These are phyloP conservation scores for Colletotrichum lentis DNA, from an alignment of 2,329 filamentous ascomycete genomes.

Conservation along the genomic window DNA sequence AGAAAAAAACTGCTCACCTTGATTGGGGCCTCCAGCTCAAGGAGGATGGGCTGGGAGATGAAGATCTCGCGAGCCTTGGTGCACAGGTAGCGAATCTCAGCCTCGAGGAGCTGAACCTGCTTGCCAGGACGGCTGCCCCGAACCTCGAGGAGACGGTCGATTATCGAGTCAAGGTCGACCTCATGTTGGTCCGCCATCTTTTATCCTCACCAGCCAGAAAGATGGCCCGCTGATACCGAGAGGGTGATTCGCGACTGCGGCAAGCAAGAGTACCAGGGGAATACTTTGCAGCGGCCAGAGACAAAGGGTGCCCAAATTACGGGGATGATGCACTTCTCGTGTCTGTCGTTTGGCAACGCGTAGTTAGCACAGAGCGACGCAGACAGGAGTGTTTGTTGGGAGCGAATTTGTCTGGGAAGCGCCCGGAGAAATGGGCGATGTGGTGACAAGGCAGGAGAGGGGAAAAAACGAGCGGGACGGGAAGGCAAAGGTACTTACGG, in stretches of 20 bases:
- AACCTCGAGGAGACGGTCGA: conserved; percentile 96
- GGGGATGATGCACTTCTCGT: conserved; percentile 41
- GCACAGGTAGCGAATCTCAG: conserved; percentile 96
- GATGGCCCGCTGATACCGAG: conserved; percentile 51
- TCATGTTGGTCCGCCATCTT: conserved; percentile 77
- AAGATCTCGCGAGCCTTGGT: conserved; percentile 99
- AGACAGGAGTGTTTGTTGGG: background rate
- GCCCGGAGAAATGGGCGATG: conserved; percentile 3
- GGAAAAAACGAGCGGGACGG: conserved; percentile 12
- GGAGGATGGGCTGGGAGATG: conserved; percentile 97
- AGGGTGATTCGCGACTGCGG: conserved; percentile 34
- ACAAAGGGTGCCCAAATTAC: conserved; percentile 36
- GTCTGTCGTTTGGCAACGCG: conserved; percentile 3
- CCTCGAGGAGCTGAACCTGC: conserved; percentile 95
- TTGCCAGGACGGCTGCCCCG: conserved; percentile 97
- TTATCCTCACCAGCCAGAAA: conserved; percentile 53
- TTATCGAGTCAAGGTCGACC: conserved; percentile 99
- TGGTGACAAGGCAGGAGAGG: conserved; percentile 27
- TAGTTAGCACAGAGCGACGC: conserved; percentile 24
- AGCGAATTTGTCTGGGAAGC: background rate
- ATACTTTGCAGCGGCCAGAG: conserved; percentile 30
- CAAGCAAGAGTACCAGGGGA: conserved; percentile 23
- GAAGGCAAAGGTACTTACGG: conserved; percentile 28
- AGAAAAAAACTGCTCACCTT: conserved; percentile 71
- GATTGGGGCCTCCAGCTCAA: conserved; percentile 97